Conservation (phyloP, 148 eudicot genomes). For the Limonium bicolor region DNA sequence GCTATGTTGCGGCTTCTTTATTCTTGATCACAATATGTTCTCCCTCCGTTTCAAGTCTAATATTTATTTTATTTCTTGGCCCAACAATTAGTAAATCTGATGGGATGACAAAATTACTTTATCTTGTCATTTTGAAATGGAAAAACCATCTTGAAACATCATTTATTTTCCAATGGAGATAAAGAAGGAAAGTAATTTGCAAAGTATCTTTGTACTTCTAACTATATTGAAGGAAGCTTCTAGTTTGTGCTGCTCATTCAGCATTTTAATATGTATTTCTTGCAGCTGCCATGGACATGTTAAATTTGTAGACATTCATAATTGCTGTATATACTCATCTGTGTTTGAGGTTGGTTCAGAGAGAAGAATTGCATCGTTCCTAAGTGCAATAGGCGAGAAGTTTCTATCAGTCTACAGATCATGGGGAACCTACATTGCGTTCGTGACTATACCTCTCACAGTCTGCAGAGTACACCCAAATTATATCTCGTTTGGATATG, state of each 20-base stretch:
- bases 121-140: too few relatives aligned
- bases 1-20: too few relatives aligned
- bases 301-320: not conserved
- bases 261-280: not conserved
- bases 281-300: not conserved
- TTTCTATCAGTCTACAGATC: slow-evolving; percentile 65
- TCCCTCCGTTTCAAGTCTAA: too few relatives aligned
- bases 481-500: slow-evolving; percentile 81
- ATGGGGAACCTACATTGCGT: slow-evolving; percentile 87
- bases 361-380: slow-evolving; percentile 76
- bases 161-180: not conserved
- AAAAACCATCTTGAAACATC: not conserved
- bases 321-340: slow-evolving; percentile 4
- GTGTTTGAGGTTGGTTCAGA: slow-evolving; percentile 38
- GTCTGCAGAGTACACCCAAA: slow-evolving; percentile 83
- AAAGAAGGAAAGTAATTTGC: too few relatives aligned
- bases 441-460: slow-evolving; percentile 68
- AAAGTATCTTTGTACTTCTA: too few relatives aligned
- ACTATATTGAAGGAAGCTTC: not conserved
- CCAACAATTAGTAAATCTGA: too few relatives aligned
- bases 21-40: too few relatives aligned
- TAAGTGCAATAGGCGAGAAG: slow-evolving; percentile 71
- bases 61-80: too few relatives aligned
- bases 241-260: not conserved
- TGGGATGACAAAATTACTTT: too few relatives aligned